Percentiles rank a stretch among this genome's conserved stretches.
Conservation (phyloP, 1,284 basidiomycete genomes). For the Anthracocystis walkeri region DNA sequence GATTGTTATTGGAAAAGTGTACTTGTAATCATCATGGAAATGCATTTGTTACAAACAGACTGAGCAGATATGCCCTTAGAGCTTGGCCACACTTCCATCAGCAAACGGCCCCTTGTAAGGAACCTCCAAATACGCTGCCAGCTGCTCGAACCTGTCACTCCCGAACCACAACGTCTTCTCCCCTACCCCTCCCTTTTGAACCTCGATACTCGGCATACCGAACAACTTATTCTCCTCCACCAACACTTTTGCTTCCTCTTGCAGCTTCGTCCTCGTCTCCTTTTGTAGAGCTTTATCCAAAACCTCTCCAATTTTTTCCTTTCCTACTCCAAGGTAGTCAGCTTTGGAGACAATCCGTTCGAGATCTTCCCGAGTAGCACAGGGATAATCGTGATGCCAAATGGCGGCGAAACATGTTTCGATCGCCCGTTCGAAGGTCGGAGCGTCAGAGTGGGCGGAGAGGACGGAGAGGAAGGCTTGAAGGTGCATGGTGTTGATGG, state of each 20-base stretch:
- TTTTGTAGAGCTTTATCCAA: slow-evolving; percentile 27
- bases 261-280: slow-evolving; percentile 21
- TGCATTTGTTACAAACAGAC: not conserved
- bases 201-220: slow-evolving; percentile 56
- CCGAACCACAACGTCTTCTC: slow-evolving; percentile 47
- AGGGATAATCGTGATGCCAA: slow-evolving; percentile 51
- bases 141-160: slow-evolving; percentile 57
- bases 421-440: slow-evolving; percentile 27
- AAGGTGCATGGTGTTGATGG: slow-evolving; percentile 58
- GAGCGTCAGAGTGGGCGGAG: slow-evolving; percentile 9
- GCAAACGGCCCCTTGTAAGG: slow-evolving; percentile 59
- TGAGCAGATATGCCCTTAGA: slow-evolving; percentile 13
- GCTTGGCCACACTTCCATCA: slow-evolving; percentile 40
- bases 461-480: slow-evolving; percentile 53
- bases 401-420: slow-evolving; percentile 50
- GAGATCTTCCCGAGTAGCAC: slow-evolving; percentile 42
- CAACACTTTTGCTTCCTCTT: slow-evolving; percentile 36
- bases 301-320: slow-evolving; percentile 18
- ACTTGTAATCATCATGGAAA: not conserved
- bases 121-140: slow-evolving; percentile 49
- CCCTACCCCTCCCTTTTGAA: slow-evolving; percentile 33
- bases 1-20: not conserved
- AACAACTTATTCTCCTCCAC: slow-evolving; percentile 50
- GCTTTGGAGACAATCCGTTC: slow-evolving; percentile 28
- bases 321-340: slow-evolving; percentile 17